phyloP scores from a whole-genome alignment of 345 rosid genomes.

The Rhizophora mangle region DNA sequence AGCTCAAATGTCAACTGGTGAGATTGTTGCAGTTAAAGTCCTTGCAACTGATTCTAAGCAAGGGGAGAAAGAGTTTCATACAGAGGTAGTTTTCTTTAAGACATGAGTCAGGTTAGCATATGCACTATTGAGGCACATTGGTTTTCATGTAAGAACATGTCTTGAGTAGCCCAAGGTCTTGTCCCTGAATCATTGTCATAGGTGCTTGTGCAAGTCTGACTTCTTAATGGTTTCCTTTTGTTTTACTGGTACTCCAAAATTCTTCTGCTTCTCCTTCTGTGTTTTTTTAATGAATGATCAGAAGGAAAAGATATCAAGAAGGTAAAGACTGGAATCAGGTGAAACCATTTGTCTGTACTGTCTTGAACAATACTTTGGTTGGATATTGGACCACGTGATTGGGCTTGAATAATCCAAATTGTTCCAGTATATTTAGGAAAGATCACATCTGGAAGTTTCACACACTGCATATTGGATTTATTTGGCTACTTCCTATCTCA shows the following conservation, averaged over 20 bases:
- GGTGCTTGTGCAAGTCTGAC: not conserved
- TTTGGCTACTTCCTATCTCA: not conserved
- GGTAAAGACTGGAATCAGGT: no score
- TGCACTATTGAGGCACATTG: not conserved
- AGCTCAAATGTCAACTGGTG: constrained; percentile 92
- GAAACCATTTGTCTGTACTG: no score
- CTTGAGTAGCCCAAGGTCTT: not conserved
- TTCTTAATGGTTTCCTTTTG: not conserved
- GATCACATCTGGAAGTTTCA: no score
- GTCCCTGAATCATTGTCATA: constrained; percentile 5
- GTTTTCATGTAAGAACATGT: not conserved
- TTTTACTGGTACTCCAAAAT: not conserved
- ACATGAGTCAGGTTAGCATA: not conserved
- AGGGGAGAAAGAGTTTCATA: constrained; percentile 96
- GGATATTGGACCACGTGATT: no score
- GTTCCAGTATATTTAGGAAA: no score
- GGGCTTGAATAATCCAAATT: no score
- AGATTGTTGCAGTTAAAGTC: constrained; percentile 88
- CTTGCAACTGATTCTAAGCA: constrained; percentile 97
- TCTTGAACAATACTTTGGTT: no score
- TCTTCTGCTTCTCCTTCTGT: no score
- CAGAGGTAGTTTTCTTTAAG: constrained; percentile 58
- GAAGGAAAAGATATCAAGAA: no score
- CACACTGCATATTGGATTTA: no score
- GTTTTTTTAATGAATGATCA: no score